Evolutionary conservation across 768 basidiomycete genomes (phyloP).

Genomic region (Boletus fagicola): DNA sequence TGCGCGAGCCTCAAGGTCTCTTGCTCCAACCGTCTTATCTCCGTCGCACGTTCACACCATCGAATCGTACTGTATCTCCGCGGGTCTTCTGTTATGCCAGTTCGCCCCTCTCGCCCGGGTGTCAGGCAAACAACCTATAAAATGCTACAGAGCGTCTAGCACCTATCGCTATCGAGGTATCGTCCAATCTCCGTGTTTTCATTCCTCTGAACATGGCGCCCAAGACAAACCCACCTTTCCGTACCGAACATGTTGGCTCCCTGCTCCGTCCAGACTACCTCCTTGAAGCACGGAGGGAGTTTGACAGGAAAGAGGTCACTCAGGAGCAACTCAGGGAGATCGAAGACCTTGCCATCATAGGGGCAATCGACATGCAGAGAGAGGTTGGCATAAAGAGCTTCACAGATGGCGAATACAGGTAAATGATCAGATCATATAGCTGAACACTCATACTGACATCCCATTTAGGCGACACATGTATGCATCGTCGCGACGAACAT

Average conservation of each 20-base stretch:
- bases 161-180: neutral
- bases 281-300: constrained; percentile 36
- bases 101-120: too few relatives aligned
- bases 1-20: neutral
- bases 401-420: constrained; percentile 43
- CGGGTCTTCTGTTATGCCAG: neutral
- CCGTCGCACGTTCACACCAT: neutral
- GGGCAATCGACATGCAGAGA: constrained; percentile 38
- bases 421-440: constrained; percentile 20
- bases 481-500: neutral
- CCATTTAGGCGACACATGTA: constrained; percentile 26
- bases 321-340: constrained; percentile 35
- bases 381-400: constrained; percentile 41
- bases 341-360: constrained; percentile 41
- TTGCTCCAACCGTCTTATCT: neutral
- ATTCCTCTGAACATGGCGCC: constrained; percentile 11
- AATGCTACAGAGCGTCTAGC: neutral
- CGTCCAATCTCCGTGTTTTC: too few relatives aligned
- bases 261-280: constrained; percentile 42
- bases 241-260: constrained; percentile 46
- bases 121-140: constrained; percentile 2
- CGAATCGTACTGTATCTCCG: neutral
- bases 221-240: constrained; percentile 40
- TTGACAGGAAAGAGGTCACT: constrained; percentile 35
- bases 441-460: constrained; percentile 1